These are phyloP conservation scores for Dictyostelium capitatum DNA, from an alignment of 78 protist genomes.

Conservation along the genomic window DNA sequence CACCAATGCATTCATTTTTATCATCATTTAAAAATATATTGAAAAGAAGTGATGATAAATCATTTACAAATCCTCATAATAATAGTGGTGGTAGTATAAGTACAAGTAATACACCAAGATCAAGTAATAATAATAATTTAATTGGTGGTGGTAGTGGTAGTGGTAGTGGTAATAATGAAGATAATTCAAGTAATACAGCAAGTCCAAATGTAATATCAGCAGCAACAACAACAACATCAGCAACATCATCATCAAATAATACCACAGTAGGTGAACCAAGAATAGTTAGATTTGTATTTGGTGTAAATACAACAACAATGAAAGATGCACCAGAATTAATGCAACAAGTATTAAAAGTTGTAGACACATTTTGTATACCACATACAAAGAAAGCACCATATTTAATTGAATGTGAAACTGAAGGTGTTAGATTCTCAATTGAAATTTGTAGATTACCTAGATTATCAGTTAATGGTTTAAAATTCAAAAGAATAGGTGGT, in stretches of 20 bases:
- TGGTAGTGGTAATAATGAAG: too few relatives aligned
- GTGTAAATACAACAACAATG: constrained; percentile 76
- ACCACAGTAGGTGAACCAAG: constrained; percentile 61
- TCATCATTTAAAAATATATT: constrained; percentile 72
- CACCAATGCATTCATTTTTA: constrained; percentile 45
- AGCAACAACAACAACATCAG: too few relatives aligned
- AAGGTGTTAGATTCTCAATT: constrained; percentile 71
- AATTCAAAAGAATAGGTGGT: constrained; percentile 80
- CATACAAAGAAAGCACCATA: constrained; percentile 65
- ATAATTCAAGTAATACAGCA: neutral
- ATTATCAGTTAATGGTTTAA: constrained; percentile 75
- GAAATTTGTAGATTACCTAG: constrained; percentile 80
- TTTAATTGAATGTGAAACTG: constrained; percentile 67
- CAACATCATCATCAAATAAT: constrained; percentile 24
- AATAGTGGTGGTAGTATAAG: constrained; percentile 1
- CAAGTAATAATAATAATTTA: constrained; percentile 29
- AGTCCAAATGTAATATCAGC: too few relatives aligned
- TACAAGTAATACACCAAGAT: constrained; percentile 23
- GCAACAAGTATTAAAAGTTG: constrained; percentile 64
- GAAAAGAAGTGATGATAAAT: constrained; percentile 57
- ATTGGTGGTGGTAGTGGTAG: too few relatives aligned
- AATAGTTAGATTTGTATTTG: constrained; percentile 82
- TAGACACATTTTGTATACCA: constrained; percentile 55
- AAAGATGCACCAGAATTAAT: constrained; percentile 78
- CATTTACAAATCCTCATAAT: neutral